A percentile compares a stretch with the other conserved stretches of the same genome.
phyloP scores from a whole-genome alignment of 2,329 filamentous ascomycete genomes.

The Fragosphaeria purpurea region DNA sequence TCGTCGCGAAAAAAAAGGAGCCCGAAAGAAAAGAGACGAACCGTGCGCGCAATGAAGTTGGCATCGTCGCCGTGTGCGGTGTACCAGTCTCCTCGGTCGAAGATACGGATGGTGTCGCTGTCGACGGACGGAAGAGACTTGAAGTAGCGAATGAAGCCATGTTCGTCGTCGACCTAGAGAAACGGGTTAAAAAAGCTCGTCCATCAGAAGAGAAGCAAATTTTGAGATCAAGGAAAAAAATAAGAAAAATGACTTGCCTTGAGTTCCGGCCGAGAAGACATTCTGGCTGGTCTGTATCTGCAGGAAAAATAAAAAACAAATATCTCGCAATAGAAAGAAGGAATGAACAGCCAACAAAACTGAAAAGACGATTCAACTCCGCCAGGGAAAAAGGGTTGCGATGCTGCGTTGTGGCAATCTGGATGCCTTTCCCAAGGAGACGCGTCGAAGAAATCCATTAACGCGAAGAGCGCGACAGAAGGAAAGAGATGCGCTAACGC shows the following conservation, averaged over 20 bases:
- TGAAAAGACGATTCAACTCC: background rate
- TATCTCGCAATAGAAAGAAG: background rate
- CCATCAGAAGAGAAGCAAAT: background rate
- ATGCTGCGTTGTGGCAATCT: background rate
- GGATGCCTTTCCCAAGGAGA: conserved; percentile 2
- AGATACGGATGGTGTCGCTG: conserved; percentile 74
- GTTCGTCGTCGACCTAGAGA: conserved; percentile 80
- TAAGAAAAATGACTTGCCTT: conserved; percentile 40
- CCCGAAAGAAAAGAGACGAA: conserved; percentile 25
- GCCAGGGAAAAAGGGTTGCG: background rate
- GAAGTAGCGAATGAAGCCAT: conserved; percentile 94
- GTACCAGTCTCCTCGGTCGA: conserved; percentile 91
- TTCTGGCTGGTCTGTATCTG: conserved; percentile 25
- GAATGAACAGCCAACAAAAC: background rate
- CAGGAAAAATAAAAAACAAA: background rate
- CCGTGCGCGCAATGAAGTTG: conserved; percentile 69
- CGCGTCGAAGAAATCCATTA: conserved; percentile 13
- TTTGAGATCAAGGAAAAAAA: background rate
- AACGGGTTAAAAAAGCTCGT: background rate
- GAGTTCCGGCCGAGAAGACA: conserved; percentile 63
- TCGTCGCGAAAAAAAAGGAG: no score
- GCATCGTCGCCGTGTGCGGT: conserved; percentile 86
- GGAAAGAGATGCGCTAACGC: background rate
- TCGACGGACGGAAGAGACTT: conserved; percentile 66
- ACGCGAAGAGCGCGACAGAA: conserved; percentile 8